phyloP scores from a whole-genome alignment of 2,329 filamentous ascomycete species.

The Colletotrichum eremochloae region DNA sequence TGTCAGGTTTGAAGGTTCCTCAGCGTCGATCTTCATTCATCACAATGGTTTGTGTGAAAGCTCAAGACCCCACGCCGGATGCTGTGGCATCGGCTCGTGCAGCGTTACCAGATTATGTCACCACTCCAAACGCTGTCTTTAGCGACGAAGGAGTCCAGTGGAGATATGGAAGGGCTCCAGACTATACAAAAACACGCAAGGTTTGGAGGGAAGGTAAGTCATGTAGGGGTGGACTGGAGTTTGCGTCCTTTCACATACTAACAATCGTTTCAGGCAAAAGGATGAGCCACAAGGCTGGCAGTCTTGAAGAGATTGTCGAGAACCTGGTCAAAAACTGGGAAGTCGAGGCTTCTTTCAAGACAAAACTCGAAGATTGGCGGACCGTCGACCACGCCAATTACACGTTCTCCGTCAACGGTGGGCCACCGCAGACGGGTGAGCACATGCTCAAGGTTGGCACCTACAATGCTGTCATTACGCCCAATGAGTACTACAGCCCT shows the following conservation, averaged over 20 bases:
- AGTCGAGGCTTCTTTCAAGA: conserved; percentile 78
- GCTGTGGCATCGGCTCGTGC: conserved; percentile 4
- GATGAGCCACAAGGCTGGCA: conserved; percentile 66
- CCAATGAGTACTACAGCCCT: conserved; percentile 75
- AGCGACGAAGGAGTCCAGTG: conserved; percentile 31
- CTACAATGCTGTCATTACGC: conserved; percentile 75
- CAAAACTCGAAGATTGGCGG: conserved; percentile 71
- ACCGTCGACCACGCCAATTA: conserved; percentile 73
- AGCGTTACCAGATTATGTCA: conserved; percentile 33
- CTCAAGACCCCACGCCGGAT: conserved; percentile 25
- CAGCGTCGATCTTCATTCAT: background rate
- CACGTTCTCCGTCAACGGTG: conserved; percentile 74
- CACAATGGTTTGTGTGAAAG: conserved; percentile 29
- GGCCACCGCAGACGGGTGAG: conserved; percentile 66
- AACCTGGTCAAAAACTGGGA: conserved; percentile 83
- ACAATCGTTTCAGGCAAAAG: conserved; percentile 63
- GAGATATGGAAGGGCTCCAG: conserved; percentile 55
- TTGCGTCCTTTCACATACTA: background rate
- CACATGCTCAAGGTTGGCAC: conserved; percentile 77
- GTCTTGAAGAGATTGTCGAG: conserved; percentile 72
- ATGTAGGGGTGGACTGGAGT: background rate
- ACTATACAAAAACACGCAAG: conserved; percentile 74
- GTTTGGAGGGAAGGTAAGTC: conserved; percentile 70
- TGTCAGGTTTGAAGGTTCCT: background rate
- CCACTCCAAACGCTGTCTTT: conserved; percentile 36